A percentile compares a stretch with the other conserved stretches of the same genome.
Evolutionary conservation across 2,329 filamentous ascomycete genomes (phyloP).

Genomic region (Aureobasidium sp.): DNA sequence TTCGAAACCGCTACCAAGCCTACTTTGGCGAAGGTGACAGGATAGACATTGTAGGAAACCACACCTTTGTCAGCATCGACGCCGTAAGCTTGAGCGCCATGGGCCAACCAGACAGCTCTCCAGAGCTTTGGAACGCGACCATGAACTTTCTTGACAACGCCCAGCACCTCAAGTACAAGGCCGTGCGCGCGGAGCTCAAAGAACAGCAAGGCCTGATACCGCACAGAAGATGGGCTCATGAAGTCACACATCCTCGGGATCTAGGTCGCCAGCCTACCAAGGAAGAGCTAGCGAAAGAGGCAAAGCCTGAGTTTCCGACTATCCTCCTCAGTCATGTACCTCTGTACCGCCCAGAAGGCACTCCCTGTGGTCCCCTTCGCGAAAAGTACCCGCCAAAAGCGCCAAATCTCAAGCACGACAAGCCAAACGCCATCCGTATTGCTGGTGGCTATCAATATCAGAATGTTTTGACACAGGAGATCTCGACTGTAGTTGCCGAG

Average conservation of each 20-base stretch:
- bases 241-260: slow-evolving; percentile 27
- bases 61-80: slow-evolving; percentile 90
- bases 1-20: slow-evolving; percentile 74
- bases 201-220: slow-evolving; percentile 55
- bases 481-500: slow-evolving; percentile 68
- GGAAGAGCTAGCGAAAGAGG: slow-evolving; percentile 28
- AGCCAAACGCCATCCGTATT: slow-evolving; percentile 72
- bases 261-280: slow-evolving; percentile 22
- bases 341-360: slow-evolving; percentile 71
- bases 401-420: slow-evolving; percentile 44
- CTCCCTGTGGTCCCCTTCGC: slow-evolving; percentile 77
- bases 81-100: slow-evolving; percentile 77
- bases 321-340: slow-evolving; percentile 89
- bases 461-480: slow-evolving; percentile 73
- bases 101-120: slow-evolving; percentile 46
- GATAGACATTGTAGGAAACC: slow-evolving; percentile 87
- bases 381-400: slow-evolving; percentile 73
- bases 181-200: slow-evolving; percentile 61
- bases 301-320: slow-evolving; percentile 62
- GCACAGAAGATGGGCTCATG: slow-evolving; percentile 23
- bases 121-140: slow-evolving; percentile 66
- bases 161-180: slow-evolving; percentile 57
- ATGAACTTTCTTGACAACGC: slow-evolving; percentile 68
- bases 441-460: slow-evolving; percentile 88
- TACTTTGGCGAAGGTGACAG: slow-evolving; percentile 91